phyloP scores from a whole-genome alignment of 768 basidiomycete genomes.

The Pholiota molesta region DNA sequence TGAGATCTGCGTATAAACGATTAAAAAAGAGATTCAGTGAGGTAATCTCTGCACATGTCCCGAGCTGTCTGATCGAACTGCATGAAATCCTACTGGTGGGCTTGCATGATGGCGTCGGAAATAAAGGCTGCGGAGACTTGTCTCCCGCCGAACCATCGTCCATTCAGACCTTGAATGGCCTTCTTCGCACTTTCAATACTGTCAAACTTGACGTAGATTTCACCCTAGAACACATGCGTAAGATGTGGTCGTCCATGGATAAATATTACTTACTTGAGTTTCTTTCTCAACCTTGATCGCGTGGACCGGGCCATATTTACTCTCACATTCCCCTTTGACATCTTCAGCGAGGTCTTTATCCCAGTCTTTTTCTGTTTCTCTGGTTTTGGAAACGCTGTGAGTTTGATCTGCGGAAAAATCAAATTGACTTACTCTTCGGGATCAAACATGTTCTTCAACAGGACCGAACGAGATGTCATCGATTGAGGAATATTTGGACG shows the following conservation, averaged over 20 bases:
- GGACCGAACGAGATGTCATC: constrained; percentile 87
- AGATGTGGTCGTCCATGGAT: not conserved
- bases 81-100: constrained; percentile 62
- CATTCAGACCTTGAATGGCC: constrained; percentile 89
- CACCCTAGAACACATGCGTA: constrained; percentile 61
- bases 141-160: constrained; percentile 96
- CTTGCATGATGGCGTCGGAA: constrained; percentile 92
- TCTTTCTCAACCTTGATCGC: constrained; percentile 95
- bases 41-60: constrained; percentile 14
- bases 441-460: constrained; percentile 95
- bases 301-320: constrained; percentile 85
- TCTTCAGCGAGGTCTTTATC: constrained; percentile 95
- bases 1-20: constrained; percentile 26
- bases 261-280: constrained; percentile 63
- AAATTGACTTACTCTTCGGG: constrained; percentile 81
- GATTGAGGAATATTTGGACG: constrained; percentile 81
- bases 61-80: constrained; percentile 16
- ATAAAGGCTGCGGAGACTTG: constrained; percentile 88
- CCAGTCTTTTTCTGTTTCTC: constrained; percentile 97
- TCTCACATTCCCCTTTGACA: constrained; percentile 91
- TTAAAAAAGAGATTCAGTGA: constrained; percentile 36
- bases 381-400: constrained; percentile 31
- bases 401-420: not conserved
- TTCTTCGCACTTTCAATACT: constrained; percentile 77
- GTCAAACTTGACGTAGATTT: constrained; percentile 95